Evolutionary conservation across 805 yeast genomes (phyloP), one percentile per base, ranked within the genome.

Genomic region (Candida verbasci): DNA sequence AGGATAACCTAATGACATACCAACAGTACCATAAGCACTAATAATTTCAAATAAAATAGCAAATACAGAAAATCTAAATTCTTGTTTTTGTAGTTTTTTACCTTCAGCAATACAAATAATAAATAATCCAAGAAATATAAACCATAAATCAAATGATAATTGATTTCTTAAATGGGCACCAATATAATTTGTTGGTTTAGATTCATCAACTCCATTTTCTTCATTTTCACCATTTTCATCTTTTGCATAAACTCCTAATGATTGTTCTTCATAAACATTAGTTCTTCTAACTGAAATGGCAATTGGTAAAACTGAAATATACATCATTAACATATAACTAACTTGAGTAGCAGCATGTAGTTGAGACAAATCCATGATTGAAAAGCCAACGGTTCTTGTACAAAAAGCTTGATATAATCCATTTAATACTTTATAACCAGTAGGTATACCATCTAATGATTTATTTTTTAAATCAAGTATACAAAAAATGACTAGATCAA

Each of bases 221-320:
- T 52, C 57, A 3, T 55, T 55, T n/a, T 16, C 22, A 11, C 10
- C 14, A 8, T 9, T 14, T 7, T 59, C 58, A n/a, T 63, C 72
- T 29, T 53, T 53, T 11, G 63, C 52, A 53, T 86, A 89, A n/a
- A 88, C 74, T n/a, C 98, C 98, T 39, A 93, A 63, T 0, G 96
- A 85, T 55, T 88, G 97, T 52, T 93, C 98, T 56, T 93, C 99
- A 62, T 93, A 93, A 38, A 93, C 99, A 56, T 93, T 93, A 14
- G 98, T 93, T 57, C 97, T 76, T 64, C 99, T 79, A 44, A 93
- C 88, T 25, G 96, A 86, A 45, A 93, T 93, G 22, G 99, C 98
- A 48, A 93, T 67, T 1, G 99, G 99, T 54, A 89, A 70, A 29
- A 91, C 97, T 11, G 97, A 91, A 18, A 93, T 88, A 62, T 93